Evolutionary conservation across 768 basidiomycete species (phyloP).

Genomic region (Kondoa subrosea): DNA sequence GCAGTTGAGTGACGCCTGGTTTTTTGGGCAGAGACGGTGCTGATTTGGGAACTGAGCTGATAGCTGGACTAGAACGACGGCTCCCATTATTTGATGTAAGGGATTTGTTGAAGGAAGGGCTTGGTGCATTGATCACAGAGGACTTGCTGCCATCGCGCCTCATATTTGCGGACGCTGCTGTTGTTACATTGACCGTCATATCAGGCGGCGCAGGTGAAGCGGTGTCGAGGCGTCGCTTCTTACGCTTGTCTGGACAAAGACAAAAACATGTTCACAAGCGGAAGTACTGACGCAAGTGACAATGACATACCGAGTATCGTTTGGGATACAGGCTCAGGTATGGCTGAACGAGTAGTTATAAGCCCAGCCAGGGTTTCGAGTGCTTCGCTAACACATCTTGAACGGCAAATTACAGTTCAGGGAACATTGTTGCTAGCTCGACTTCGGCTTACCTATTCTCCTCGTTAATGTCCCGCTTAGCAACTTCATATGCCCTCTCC

Average conservation of each 20-base stretch:
- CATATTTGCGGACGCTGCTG: background rate
- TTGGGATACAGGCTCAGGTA: background rate
- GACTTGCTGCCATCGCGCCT: background rate
- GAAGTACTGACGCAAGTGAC: background rate
- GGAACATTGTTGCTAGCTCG: background rate
- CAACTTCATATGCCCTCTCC: conserved; percentile 1
- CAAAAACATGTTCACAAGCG: background rate
- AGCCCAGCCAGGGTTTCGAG: background rate
- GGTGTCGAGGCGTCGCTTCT: background rate
- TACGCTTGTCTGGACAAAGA: conserved; percentile 1
- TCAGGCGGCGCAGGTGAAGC: background rate
- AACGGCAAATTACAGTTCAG: background rate
- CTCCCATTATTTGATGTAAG: background rate
- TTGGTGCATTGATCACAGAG: background rate
- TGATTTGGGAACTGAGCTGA: background rate
- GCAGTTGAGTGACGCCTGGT: conserved; percentile 27
- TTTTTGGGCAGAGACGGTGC: background rate
- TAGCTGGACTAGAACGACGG: background rate
- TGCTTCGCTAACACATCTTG: background rate
- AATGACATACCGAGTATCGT: background rate
- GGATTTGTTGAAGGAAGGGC: background rate
- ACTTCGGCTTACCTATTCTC: background rate
- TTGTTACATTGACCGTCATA: background rate
- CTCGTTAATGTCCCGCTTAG: conserved; percentile 1
- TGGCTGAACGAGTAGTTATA: background rate